These are phyloP conservation scores for Sergeia podlipaevii DNA, from an alignment of 208 protist genomes.

Conservation along the genomic window DNA sequence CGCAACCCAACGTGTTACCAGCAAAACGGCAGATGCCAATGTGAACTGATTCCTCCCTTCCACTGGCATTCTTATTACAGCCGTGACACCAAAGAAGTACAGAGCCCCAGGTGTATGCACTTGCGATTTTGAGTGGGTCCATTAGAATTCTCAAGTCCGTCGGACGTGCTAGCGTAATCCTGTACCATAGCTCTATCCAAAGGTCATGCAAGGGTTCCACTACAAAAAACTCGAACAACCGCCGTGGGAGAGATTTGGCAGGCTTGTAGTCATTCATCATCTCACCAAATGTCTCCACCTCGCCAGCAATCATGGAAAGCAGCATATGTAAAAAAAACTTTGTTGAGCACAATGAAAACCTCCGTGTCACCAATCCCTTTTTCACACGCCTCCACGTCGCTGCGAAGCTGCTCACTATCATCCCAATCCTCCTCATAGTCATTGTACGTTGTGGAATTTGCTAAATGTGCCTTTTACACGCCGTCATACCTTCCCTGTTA, in stretches of 20 bases:
- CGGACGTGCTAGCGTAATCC: conserved; percentile 36
- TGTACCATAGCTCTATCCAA: conserved; percentile 37
- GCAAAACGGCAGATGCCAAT: conserved; percentile 28
- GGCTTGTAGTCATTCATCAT: conserved; percentile 37
- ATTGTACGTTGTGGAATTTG: no score
- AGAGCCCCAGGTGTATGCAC: conserved; percentile 44
- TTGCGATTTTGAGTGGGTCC: conserved; percentile 54
- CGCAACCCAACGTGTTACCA: conserved; percentile 31
- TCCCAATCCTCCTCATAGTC: conserved; percentile 5
- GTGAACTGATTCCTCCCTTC: conserved; percentile 44
- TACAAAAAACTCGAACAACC: conserved; percentile 35
- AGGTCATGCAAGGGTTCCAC: conserved; percentile 52
- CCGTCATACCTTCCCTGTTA: no score
- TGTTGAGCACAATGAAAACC: conserved; percentile 27
- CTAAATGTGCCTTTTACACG: no score
- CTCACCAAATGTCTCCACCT: conserved; percentile 28
- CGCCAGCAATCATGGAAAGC: conserved; percentile 30
- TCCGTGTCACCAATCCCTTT: conserved; percentile 17
- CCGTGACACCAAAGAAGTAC: no score
- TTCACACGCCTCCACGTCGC: no score
- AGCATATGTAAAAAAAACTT: conserved; percentile 27
- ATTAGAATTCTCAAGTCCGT: conserved; percentile 40
- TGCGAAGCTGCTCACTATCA: no score
- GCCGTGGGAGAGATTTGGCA: conserved; percentile 17
- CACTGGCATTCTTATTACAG: no score